phyloP scores from a whole-genome alignment of 768 basidiomycete genomes.

The Tylopilus rubrobrunneus region DNA sequence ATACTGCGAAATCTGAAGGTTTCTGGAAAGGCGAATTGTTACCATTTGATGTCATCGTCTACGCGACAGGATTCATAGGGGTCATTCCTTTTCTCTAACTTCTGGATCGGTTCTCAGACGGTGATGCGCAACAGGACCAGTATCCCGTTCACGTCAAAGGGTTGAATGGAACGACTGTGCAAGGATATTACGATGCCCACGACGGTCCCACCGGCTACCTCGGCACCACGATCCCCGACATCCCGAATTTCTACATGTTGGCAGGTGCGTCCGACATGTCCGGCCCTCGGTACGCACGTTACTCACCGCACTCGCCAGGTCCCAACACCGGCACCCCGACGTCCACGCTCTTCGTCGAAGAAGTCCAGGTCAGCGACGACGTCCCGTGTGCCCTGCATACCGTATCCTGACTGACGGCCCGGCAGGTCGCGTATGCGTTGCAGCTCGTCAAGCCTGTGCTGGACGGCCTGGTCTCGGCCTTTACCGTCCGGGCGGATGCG shows the following conservation, averaged over 20 bases:
- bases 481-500: constrained; percentile 20
- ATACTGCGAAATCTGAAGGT: neutral
- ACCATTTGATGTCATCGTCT: constrained; percentile 33
- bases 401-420: neutral
- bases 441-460: neutral
- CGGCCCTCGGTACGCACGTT: too few relatives aligned
- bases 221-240: neutral
- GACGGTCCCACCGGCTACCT: neutral
- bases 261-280: neutral
- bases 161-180: neutral
- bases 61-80: constrained; percentile 30
- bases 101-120: neutral
- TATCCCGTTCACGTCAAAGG: constrained; percentile 3
- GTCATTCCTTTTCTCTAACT: neutral
- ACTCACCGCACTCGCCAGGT: neutral
- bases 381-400: neutral
- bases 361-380: neutral
- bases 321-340: neutral
- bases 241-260: neutral
- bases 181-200: neutral
- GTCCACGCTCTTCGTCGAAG: neutral
- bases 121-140: constrained; percentile 11
- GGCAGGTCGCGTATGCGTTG: neutral
- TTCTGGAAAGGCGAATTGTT: constrained; percentile 22
- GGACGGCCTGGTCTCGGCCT: constrained; percentile 12